Conservation (phyloP, 139 green algal species). For the Volvox africanus region DNA sequence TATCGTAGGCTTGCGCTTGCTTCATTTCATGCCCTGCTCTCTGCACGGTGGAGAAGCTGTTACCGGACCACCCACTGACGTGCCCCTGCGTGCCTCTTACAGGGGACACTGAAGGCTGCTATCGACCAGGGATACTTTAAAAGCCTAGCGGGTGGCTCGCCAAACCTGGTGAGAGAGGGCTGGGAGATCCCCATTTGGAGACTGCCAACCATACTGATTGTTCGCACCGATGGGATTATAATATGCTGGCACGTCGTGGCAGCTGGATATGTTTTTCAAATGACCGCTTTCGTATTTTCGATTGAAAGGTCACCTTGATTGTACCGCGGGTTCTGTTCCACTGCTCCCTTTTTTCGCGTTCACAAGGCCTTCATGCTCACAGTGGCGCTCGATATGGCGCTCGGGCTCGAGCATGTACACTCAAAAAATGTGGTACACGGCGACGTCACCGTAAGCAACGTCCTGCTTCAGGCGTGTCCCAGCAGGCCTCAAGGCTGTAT, state of each 20-base stretch:
- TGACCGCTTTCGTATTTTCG: no score
- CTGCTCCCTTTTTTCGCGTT: background rate
- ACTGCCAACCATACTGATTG: no score
- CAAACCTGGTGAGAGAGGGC: slow-evolving; percentile 29
- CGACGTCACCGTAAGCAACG: slow-evolving; percentile 41
- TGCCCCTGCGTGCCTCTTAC: background rate
- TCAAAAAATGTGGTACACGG: slow-evolving; percentile 42
- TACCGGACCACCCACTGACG: no score
- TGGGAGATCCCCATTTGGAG: background rate
- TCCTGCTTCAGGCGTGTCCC: slow-evolving; percentile 9
- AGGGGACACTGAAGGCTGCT: slow-evolving; percentile 37
- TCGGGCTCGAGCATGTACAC: slow-evolving; percentile 29
- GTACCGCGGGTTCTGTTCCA: no score
- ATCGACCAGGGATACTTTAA: slow-evolving; percentile 43
- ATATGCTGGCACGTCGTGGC: no score
- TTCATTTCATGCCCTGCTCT: no score
- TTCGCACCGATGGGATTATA: no score
- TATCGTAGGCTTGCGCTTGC: no score
- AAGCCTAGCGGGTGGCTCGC: background rate
- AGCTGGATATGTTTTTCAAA: no score
- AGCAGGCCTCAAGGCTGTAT: slow-evolving; percentile 20
- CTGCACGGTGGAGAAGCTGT: no score
- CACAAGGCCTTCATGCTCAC: slow-evolving; percentile 12
- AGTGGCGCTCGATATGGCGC: slow-evolving; percentile 10
- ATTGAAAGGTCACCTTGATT: no score